Evolutionary conservation across 306 rosid genomes (phyloP).

Genomic region (Cucumis melo): DNA sequence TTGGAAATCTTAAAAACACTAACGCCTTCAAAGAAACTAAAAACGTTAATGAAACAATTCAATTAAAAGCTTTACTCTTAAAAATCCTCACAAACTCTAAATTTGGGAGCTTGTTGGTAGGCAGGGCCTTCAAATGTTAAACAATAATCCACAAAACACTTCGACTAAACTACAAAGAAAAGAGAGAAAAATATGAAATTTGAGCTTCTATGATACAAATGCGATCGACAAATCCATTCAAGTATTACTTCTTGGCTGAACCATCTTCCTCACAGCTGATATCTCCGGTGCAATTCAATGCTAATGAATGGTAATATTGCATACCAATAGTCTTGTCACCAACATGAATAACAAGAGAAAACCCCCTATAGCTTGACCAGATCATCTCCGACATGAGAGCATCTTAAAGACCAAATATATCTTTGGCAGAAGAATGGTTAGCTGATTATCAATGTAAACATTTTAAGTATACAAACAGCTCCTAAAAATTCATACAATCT

Average conservation of each 20-base stretch:
- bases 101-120: not conserved
- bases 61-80: not conserved
- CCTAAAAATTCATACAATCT: conserved; percentile 30
- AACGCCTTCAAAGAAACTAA: not conserved
- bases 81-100: not conserved
- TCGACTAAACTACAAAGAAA: not conserved
- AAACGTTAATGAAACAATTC: not conserved
- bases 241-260: not conserved
- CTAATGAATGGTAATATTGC: not conserved
- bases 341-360: not conserved
- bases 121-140: not conserved
- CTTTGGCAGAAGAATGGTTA: not conserved
- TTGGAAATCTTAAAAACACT: not conserved
- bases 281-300: not conserved
- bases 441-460: not conserved
- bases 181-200: not conserved
- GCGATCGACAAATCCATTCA: not conserved
- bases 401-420: not conserved
- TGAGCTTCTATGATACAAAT: not conserved
- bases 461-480: not conserved
- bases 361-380: not conserved
- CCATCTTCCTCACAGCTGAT: not conserved
- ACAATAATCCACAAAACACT: not conserved
- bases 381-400: not conserved
- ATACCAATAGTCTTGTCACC: not conserved